Evolutionary conservation across 129 eudicot species (phyloP).

Genomic region (carrot (Daucus carota)): DH1_v3.0 NC_030381.2:48368501-48369000

Average conservation of each 20-base stretch:
- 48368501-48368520: not conserved
- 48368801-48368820: not conserved
- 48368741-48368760: not conserved
- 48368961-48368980: slow-evolving; percentile 67
- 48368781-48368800: not conserved
- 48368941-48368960: slow-evolving; percentile 66
- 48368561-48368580: not conserved
- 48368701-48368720: not conserved
- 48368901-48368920: slow-evolving; percentile 74
- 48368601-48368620: not conserved
- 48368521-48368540: not conserved
- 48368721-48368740: not conserved
- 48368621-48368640: too few relatives aligned
- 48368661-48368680: not conserved
- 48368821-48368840: not conserved
- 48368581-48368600: not conserved
- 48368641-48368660: not conserved
- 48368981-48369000: slow-evolving; percentile 72
- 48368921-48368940: slow-evolving; percentile 54
- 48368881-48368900: slow-evolving; percentile 90
- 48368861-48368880: slow-evolving; percentile 45
- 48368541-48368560: not conserved
- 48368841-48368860: not conserved
- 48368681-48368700: not conserved
- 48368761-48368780: not conserved